These are phyloP conservation scores for Leccinum rimulosum DNA, from an alignment of 768 basidiomycete genomes.

Conservation along the genomic window DNA sequence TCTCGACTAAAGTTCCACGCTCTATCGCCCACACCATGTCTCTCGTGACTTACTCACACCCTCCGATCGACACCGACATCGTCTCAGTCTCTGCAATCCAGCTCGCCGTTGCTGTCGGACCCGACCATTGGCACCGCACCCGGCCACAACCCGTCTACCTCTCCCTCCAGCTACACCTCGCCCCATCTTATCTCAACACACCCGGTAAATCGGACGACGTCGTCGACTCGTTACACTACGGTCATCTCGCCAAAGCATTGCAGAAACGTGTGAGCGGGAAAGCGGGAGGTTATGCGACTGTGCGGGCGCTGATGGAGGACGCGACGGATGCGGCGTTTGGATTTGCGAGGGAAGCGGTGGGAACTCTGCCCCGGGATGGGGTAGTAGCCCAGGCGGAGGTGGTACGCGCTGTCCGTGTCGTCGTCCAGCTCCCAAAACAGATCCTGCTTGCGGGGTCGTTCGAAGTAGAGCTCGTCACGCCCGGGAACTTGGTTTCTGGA, in stretches of 20 bases:
- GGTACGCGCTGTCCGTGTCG: constrained; percentile 37
- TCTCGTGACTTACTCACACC: background rate
- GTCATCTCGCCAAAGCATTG: constrained; percentile 52
- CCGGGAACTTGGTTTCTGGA: background rate
- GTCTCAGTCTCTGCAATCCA: constrained; percentile 44
- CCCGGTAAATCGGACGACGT: constrained; percentile 53
- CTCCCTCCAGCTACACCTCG: constrained; percentile 44
- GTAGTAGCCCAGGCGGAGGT: background rate
- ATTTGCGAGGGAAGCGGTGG: constrained; percentile 36
- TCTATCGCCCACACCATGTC: background rate
- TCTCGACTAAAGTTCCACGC: background rate
- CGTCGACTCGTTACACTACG: constrained; percentile 61
- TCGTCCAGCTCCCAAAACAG: constrained; percentile 45
- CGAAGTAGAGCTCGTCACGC: constrained; percentile 37
- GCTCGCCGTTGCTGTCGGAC: constrained; percentile 42
- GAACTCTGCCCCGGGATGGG: too few relatives aligned
- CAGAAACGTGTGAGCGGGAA: constrained; percentile 25
- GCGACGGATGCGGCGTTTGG: constrained; percentile 38
- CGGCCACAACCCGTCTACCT: constrained; percentile 52
- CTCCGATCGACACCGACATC: constrained; percentile 32
- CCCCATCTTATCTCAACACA: constrained; percentile 38
- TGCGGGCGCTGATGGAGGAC: constrained; percentile 34
- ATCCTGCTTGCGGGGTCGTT: constrained; percentile 50
- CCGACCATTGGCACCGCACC: constrained; percentile 49
- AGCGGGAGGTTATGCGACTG: constrained; percentile 22